phyloP scores from a whole-genome alignment of 2,329 filamentous ascomycete genomes.

The Dactylellina drechsleri region DNA sequence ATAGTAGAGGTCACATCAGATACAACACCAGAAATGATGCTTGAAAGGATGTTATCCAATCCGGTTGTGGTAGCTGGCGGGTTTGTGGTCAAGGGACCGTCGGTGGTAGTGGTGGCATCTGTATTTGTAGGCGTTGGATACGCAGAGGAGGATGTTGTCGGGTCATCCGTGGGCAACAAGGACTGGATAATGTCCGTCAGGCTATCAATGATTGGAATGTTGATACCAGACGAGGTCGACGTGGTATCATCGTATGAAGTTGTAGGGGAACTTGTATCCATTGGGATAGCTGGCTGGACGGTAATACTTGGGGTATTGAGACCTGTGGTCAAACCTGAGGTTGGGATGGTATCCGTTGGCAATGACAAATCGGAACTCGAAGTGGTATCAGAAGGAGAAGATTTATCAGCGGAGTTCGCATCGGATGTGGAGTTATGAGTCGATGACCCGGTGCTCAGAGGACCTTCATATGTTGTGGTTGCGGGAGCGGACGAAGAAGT shows the following conservation, averaged over 20 bases:
- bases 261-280: conserved; percentile 24
- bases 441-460: neutral
- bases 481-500: conserved; percentile 31
- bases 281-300: conserved; percentile 34
- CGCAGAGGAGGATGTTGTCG: neutral
- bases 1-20: conserved; percentile 59
- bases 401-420: conserved; percentile 25
- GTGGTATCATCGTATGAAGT: no score
- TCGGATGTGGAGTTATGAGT: conserved; percentile 33
- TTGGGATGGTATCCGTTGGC: conserved; percentile 20
- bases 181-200: conserved; percentile 55
- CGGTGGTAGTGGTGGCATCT: conserved; percentile 56
- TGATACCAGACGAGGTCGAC: no score
- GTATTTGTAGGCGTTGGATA: conserved; percentile 56
- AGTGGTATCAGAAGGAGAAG: conserved; percentile 37
- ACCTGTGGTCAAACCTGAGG: conserved; percentile 40
- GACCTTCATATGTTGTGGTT: neutral
- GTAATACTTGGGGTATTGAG: conserved; percentile 48
- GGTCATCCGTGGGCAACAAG: conserved; percentile 57
- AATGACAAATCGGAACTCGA: conserved; percentile 27
- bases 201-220: no score
- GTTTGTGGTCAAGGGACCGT: conserved; percentile 51
- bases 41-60: conserved; percentile 53
- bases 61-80: conserved; percentile 40
- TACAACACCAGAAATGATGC: conserved; percentile 29